phyloP scores from a whole-genome alignment of 2,329 filamentous ascomycete species.

The Paracorniculantispora psalliotae region DNA sequence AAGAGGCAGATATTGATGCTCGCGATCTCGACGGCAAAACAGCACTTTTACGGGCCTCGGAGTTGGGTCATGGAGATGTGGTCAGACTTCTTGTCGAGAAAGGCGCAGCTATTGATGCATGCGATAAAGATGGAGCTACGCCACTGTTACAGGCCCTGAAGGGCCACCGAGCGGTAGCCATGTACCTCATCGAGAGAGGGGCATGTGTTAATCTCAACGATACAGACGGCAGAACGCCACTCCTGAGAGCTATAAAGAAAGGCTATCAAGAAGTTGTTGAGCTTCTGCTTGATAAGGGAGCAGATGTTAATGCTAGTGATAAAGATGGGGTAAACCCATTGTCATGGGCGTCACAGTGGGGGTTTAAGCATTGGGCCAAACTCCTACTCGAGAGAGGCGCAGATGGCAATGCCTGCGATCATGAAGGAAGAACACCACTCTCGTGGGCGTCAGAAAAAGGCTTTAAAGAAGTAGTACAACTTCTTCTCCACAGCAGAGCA shows the following conservation, averaged over 20 bases:
- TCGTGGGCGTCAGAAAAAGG: conserved; percentile 17
- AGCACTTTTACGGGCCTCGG: neutral
- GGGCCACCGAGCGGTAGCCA: too few relatives aligned
- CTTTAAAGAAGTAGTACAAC: conserved; percentile 17
- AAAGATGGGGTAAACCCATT: too few relatives aligned
- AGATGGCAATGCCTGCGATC: conserved; percentile 8
- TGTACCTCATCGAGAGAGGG: too few relatives aligned
- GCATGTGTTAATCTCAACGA: too few relatives aligned
- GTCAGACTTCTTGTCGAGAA: conserved; percentile 13
- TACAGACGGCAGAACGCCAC: neutral
- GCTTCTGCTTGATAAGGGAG: too few relatives aligned
- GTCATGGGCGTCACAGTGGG: too few relatives aligned
- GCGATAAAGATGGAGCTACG: too few relatives aligned
- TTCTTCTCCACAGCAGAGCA: conserved; percentile 15
- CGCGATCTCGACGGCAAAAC: too few relatives aligned
- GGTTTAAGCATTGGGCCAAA: too few relatives aligned
- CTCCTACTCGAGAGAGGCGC: conserved; percentile 18
- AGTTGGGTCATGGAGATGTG: conserved; percentile 19
- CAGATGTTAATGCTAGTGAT: too few relatives aligned
- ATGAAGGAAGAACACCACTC: conserved; percentile 14
- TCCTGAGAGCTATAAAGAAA: neutral
- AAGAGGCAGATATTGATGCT: too few relatives aligned
- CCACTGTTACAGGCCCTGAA: too few relatives aligned
- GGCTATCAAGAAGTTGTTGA: neutral
- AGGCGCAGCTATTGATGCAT: neutral